Base-by-base conservation (phyloP, 345 rosid species). In the Eucalyptus sideroxylon region DNA sequence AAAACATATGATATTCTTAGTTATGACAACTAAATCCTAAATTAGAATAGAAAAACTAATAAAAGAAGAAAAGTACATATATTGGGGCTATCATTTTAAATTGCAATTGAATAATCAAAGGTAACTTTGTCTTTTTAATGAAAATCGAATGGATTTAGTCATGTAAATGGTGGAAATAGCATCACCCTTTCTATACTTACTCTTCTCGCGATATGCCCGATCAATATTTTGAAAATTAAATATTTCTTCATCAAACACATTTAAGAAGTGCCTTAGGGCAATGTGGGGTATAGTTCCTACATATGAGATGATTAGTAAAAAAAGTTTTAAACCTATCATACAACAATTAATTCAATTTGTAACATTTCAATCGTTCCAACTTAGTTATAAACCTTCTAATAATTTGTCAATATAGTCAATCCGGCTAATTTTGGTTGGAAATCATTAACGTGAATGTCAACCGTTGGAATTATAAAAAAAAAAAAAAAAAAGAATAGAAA, bases 361-460 rank as follows among this genome's bases (percentile, higher is more conserved):
- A 65, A 65, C 8, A 0, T n/a, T 65, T 65, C 1, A 0, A 65
- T 7, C 7, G 19, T 65, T 12, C 16, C 3, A 65, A 65, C 0
- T 65, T 14, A 65, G 19, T 13, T 14, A n/a, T 60, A 30, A 30
- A 65, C 9, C 0, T 62, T 62, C 3, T 62, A 14, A n/a, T 8
- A 2, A 30, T 14, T 1, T 65, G 3, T 14, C 21, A 30, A 30
- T 15, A 1, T 65, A 65, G 37, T n/a, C 40, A 6, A n/a, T 65
- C 0, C 4, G 0, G 0, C 1, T 6, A 62, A 62, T 62, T 62
- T 60, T 60, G 15, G 15, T 19, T 0, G 0, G 1, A 53, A 53
- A 53, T 53, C 10, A 0, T 9, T 56, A 56, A 10, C 0, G 6
- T 56, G 3, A 56, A 56, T 10, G 6, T 0, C 69, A 27, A 13